Evolutionary conservation across 805 yeast genomes (phyloP), one percentile per base, ranked within the genome.

Genomic region (Saccharomycopsis fodiens): DNA sequence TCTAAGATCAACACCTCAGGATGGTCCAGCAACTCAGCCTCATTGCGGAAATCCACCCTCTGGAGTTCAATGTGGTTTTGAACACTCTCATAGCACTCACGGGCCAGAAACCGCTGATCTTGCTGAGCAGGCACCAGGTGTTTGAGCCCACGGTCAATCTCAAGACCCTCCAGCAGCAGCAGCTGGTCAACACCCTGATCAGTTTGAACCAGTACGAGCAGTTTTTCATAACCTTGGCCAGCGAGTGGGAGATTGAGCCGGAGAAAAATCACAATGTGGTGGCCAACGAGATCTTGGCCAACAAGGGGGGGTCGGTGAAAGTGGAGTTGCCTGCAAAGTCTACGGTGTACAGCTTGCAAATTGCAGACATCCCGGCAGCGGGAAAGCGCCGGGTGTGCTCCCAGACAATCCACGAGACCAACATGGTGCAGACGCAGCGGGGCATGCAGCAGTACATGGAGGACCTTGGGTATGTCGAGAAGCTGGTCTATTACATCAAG

Each of bases 331-430:
- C 12, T 31, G 38, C 29, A 16, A 38, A 10, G 15, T 23, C 20
- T 12, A 17, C 16, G 27, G 52, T 54, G 4, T 84, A 89, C 91
- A 71, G 80, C 1, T 55, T 84, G 5, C 83, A 76, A 53, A 67
- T 79, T 21, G 67, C 76, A 3, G 94, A 85, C 61, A 80, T 85
- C 10, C 93, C 93, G 1, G 75, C 80, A 4, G 89, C 86, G 7
- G 91, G 91, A 3, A 74, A 70, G 63, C 71, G 74, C 56, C 72
- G 74, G 59, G 80, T 73, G 45, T 73, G 71, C 20, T 77, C 74
- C 48, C 94, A 87, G 59, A 74, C 85, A 15, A 71, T 85, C 10
- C 69, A 81, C 50, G 87, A 82, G 56, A 60, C 76, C 13, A 55
- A 59, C 13, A 52, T 74, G 4, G 32, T 54, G 7, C 54, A 63